Evolutionary conservation across 2,329 filamentous ascomycete species (phyloP).

Genomic region (Ramichloridium luteum): DNA sequence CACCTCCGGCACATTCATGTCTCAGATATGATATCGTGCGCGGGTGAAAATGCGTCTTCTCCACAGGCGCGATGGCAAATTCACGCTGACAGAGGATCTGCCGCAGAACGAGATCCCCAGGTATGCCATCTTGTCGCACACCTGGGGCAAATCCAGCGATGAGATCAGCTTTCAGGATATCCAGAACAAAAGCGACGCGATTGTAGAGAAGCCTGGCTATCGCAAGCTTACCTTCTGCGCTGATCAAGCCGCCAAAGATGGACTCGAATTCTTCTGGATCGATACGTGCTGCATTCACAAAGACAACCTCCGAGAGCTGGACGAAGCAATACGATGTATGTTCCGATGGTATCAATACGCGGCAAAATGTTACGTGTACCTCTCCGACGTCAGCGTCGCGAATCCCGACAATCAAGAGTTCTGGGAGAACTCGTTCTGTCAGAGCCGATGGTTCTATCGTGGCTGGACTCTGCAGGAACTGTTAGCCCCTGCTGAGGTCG

Average conservation of each 20-base stretch:
- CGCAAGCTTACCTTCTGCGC: slow-evolving; percentile 3
- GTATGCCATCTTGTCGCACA: slow-evolving; percentile 13
- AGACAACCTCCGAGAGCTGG: slow-evolving; percentile 7
- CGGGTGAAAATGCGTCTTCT: too few relatives aligned
- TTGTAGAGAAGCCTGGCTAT: slow-evolving; percentile 7
- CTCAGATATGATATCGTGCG: too few relatives aligned
- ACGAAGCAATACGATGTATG: slow-evolving; percentile 12
- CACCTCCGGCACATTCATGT: too few relatives aligned
- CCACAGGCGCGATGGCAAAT: too few relatives aligned
- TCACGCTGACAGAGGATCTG: too few relatives aligned
- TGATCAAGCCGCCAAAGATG: slow-evolving; percentile 1
- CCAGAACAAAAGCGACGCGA: slow-evolving; percentile 1
- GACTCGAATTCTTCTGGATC: slow-evolving; percentile 1
- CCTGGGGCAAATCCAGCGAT: slow-evolving; percentile 7
- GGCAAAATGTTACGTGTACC: slow-evolving; percentile 8
- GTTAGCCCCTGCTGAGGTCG: too few relatives aligned
- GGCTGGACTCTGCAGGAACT: too few relatives aligned
- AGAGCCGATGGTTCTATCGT: too few relatives aligned
- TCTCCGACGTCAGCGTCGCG: too few relatives aligned
- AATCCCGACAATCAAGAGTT: too few relatives aligned
- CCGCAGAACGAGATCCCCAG: too few relatives aligned
- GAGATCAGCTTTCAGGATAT: slow-evolving; percentile 12
- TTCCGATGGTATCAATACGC: slow-evolving; percentile 10
- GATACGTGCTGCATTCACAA: slow-evolving; percentile 17
- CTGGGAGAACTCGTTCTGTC: too few relatives aligned